Base-by-base conservation (phyloP, 1,284 basidiomycete genomes). In the Blastosporella zonata region DNA sequence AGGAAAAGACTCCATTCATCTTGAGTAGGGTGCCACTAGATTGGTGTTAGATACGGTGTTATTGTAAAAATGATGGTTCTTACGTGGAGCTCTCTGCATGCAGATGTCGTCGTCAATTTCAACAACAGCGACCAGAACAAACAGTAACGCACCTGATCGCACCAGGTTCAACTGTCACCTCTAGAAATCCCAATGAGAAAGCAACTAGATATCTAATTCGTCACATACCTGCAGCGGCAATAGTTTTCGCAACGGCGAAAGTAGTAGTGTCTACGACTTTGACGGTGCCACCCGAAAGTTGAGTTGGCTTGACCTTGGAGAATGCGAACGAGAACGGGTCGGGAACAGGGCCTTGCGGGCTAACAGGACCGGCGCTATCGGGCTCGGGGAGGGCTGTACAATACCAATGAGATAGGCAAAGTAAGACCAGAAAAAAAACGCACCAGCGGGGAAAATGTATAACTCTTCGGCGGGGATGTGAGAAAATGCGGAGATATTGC, bases 11-110 rank as follows among this genome's bases (percentile, higher is more conserved):
- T 75, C 82, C 82, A 86, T 66, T 86, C 82, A 56, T 80, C 77
- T 61, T 82, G 72, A 33, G 81, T 86, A 5, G 84, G 84, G 62
- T 87, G 86, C 84, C 85, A 89, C 79, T 87, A 62, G 34, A 37
- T 29, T 35, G 25, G 7, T 48, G 21, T 48, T 45, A 39, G 37
- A 17, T 43, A 8, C 48, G 33, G 22, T 31, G 23, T 28, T 13
- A 15, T 8, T n/a, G 33, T 15, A 22, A 40, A 27, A 23, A 17
- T 7, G 12, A 20, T 29, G 23, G 13, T 21, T 44, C 66, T 62
- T 60, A 72, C 69, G 57, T 70, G 67, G 50, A 71, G 66, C 57
- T 80, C 77, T 35, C 78, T 78, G 44, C 4, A 20, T n/a, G 36
- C 33, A 39, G 23, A n/a, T 20, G 9, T 31, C 25, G 25, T 18